These are phyloP conservation scores for Tillandsia leiboldiana DNA, from an alignment of 176 grass and related monocot genomes.

Conservation along the genomic window DNA sequence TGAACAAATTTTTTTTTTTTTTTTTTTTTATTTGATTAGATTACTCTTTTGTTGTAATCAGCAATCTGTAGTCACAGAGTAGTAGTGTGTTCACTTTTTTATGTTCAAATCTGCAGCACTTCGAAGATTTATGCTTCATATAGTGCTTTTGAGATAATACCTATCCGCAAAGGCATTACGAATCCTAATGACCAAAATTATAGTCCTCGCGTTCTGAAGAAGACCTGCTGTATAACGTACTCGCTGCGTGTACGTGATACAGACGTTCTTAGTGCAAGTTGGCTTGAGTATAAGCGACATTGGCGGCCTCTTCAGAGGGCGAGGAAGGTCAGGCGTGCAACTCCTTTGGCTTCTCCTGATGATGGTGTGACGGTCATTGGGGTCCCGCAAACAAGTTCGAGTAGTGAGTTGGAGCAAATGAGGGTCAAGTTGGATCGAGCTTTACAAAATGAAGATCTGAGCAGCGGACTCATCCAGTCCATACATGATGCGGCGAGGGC, in stretches of 20 bases:
- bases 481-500: conserved; percentile 93
- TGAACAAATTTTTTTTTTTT: conserved; percentile 2
- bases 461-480: conserved; percentile 61
- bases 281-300: conserved; percentile 50
- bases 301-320: conserved; percentile 28
- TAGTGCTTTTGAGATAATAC: conserved; percentile 41
- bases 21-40: neutral
- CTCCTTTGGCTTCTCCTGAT: conserved; percentile 49
- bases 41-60: neutral
- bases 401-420: conserved; percentile 55
- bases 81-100: neutral
- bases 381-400: conserved; percentile 38
- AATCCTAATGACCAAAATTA: conserved; percentile 35
- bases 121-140: conserved; percentile 45
- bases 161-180: conserved; percentile 31
- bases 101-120: conserved; percentile 40
- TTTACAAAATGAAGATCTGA: conserved; percentile 62
- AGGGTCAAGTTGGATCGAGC: conserved; percentile 63
- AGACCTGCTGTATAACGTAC: conserved; percentile 33
- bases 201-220: conserved; percentile 31
- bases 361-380: conserved; percentile 68
- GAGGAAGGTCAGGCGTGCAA: conserved; percentile 23
- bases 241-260: conserved; percentile 21
- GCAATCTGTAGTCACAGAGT: neutral
- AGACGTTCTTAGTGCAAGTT: conserved; percentile 23